Conservation (phyloP, 1,284 basidiomycete species). For the Puccinia brachypodii region DNA sequence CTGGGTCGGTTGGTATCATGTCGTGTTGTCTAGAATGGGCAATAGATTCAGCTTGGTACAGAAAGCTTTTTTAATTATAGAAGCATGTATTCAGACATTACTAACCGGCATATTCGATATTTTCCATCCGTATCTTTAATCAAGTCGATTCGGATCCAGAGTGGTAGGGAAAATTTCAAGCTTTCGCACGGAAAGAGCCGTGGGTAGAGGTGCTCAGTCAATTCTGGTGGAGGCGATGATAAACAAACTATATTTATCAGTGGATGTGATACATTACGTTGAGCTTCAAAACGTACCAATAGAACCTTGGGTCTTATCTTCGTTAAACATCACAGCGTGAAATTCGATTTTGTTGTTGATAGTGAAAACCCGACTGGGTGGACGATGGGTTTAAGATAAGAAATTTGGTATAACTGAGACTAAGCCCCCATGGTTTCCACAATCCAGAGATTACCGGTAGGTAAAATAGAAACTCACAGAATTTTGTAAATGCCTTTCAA, state of each 20-base stretch:
- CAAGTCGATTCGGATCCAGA: constrained; percentile 18
- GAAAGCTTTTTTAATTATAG: neutral
- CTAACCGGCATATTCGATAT: constrained; percentile 24
- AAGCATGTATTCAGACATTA: neutral
- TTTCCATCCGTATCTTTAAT: constrained; percentile 12
- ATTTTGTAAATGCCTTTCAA: constrained; percentile 42
- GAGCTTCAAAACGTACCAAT: neutral
- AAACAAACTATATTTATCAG: neutral
- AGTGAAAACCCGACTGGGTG: constrained; percentile 7
- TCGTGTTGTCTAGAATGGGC: neutral
- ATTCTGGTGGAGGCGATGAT: neutral
- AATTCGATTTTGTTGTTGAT: constrained; percentile 29
- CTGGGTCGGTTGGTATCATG: neutral
- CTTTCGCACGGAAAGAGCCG: neutral
- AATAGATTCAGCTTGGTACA: neutral
- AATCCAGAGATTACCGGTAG: neutral
- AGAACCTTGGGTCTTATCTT: constrained; percentile 22
- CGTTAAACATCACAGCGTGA: constrained; percentile 34
- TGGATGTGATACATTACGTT: neutral
- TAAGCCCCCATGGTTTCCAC: neutral
- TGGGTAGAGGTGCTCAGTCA: constrained; percentile 12
- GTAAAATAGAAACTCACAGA: neutral
- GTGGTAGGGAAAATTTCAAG: neutral
- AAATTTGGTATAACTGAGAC: neutral
- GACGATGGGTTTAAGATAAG: neutral